These are phyloP conservation scores for Lachnellula subtilissima DNA, from an alignment of 2,329 filamentous ascomycete genomes.

Conservation along the genomic window DNA sequence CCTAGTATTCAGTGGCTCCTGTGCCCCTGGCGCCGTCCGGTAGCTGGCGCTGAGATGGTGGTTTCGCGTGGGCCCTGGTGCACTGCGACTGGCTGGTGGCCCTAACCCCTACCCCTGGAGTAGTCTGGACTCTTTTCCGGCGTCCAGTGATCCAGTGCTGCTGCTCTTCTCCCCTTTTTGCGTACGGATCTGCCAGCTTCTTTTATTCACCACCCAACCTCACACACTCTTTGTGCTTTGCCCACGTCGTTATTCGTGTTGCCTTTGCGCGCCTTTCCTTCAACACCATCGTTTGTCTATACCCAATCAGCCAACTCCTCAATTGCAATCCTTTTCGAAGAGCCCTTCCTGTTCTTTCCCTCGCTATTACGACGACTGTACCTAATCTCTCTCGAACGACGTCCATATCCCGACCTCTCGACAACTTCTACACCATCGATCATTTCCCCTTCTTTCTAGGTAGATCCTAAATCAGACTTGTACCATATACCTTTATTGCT, in stretches of 20 bases:
- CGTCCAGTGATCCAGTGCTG: neutral
- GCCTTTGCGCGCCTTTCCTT: neutral
- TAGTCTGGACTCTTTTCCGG: neutral
- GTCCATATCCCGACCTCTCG: neutral
- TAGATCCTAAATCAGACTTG: constrained; percentile 51
- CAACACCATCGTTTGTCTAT: constrained; percentile 11
- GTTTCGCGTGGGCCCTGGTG: constrained; percentile 11
- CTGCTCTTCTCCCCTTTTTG: neutral
- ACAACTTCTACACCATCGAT: neutral
- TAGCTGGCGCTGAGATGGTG: constrained; percentile 4
- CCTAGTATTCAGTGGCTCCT: constrained; percentile 5
- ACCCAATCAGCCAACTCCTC: neutral
- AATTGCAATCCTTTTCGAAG: neutral
- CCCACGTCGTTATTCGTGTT: constrained; percentile 5
- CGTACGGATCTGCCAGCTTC: neutral
- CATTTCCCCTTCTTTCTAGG: constrained; percentile 44
- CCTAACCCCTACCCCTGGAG: too few species aligned
- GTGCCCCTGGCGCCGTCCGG: constrained; percentile 2
- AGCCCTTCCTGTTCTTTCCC: constrained; percentile 1
- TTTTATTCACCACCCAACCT: too few species aligned
- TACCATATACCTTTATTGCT: constrained; percentile 20
- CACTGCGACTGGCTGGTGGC: too few species aligned
- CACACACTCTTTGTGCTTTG: neutral
- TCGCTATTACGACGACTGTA: neutral
- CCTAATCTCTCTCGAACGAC: neutral